These are phyloP conservation scores for Phytophthora cryptogea DNA, from an alignment of 352 stramenopile genomes.

Conservation along the genomic window DNA sequence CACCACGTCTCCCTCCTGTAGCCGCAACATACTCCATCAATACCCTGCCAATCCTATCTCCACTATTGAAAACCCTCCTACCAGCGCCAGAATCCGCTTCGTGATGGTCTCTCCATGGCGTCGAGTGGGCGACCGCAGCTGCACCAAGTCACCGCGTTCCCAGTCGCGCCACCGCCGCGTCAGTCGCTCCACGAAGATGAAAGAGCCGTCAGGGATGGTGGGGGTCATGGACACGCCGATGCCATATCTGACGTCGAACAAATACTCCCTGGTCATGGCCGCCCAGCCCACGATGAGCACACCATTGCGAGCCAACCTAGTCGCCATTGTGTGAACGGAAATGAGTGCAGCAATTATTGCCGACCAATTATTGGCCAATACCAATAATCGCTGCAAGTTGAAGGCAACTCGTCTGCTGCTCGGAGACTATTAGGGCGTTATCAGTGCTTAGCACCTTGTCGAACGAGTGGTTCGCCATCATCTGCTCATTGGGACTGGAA, in stretches of 20 bases:
- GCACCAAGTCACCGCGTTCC: conserved; percentile 81
- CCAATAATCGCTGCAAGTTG: background rate
- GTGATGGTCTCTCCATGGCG: conserved; percentile 75
- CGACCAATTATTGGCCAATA: background rate
- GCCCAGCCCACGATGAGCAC: conserved; percentile 69
- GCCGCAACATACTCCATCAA: background rate
- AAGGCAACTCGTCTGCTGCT: no score
- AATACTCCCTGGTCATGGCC: conserved; percentile 63
- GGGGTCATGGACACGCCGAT: conserved; percentile 87
- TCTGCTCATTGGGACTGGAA: no score
- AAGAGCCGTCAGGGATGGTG: conserved; percentile 76
- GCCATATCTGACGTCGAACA: conserved; percentile 83
- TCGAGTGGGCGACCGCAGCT: conserved; percentile 80
- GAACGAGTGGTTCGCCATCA: no score
- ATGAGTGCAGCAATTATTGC: background rate
- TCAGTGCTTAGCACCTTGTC: no score
- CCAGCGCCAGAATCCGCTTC: conserved; percentile 88
- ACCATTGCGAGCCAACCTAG: conserved; percentile 43
- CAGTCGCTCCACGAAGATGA: conserved; percentile 84
- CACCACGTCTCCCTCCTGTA: conserved; percentile 81
- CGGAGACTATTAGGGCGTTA: no score
- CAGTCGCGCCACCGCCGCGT: conserved; percentile 67
- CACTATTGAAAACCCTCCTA: conserved; percentile 22
- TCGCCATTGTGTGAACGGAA: conserved; percentile 7
- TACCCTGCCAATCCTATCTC: background rate